Conservation (phyloP, 2,329 filamentous ascomycete genomes). For the Bisporella sp. region DNA sequence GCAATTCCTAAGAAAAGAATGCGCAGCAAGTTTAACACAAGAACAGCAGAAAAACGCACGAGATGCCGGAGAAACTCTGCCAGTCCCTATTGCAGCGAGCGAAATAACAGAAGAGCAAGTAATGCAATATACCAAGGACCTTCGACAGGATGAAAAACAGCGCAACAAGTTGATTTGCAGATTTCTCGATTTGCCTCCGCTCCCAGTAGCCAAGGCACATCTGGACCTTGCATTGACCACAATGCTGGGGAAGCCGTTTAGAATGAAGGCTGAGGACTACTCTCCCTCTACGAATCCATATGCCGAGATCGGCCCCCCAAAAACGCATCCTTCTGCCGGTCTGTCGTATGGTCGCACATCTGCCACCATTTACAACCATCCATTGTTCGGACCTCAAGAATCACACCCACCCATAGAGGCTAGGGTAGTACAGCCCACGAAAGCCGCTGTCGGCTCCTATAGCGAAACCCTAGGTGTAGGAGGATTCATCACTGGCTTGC, state of each 20-base stretch:
- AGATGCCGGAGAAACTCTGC: constrained; percentile 27
- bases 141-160: constrained; percentile 43
- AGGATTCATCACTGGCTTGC: constrained; percentile 23
- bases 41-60: constrained; percentile 31
- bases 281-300: constrained; percentile 33
- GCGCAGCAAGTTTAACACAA: constrained; percentile 39
- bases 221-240: not conserved
- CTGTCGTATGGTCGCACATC: constrained; percentile 52
- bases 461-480: constrained; percentile 22
- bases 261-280: constrained; percentile 16
- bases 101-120: constrained; percentile 46
- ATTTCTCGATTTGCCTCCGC: constrained; percentile 49
- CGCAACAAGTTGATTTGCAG: constrained; percentile 49
- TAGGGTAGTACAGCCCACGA: constrained; percentile 46
- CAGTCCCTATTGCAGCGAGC: constrained; percentile 24
- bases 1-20: constrained; percentile 41
- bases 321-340: constrained; percentile 59
- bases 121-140: constrained; percentile 41
- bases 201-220: constrained; percentile 4
- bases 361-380: constrained; percentile 50
- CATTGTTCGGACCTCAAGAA: constrained; percentile 51
- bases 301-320: constrained; percentile 41
- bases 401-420: constrained; percentile 45
- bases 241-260: not conserved
- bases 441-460: constrained; percentile 22